Evolutionary conservation across 768 basidiomycete species (phyloP), one percentile per base, ranked within the genome.

Genomic region (Boletus reticuloceps): DNA sequence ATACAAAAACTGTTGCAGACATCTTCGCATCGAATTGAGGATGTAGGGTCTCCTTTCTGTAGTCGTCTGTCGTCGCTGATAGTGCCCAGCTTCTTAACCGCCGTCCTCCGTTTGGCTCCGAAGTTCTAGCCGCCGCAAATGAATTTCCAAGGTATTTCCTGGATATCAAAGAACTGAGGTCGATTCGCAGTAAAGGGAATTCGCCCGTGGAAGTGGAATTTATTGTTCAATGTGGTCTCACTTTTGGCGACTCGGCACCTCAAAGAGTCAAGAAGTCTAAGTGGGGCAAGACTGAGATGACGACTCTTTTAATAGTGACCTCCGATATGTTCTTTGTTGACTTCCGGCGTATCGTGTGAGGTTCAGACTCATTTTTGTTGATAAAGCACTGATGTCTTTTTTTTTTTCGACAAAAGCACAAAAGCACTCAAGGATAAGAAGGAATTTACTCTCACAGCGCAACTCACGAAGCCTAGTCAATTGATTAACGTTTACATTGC

Each of bases 381-480:
- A 50, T 25, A 34, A 39, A 29, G 1, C 19, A 13, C 43, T 65
- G n/a, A 68, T 31, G 9, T 29, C 10, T 37, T 16, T 37, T 25
- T 7, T n/a, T 29, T 51, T 14, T 27, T 48, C 60, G 17, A 43
- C 36, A 9, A 17, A 63, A 94, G 91, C 12, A 92, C 89, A 3
- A 88, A 85, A 60, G 79, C 77, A 6, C 77, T 94, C 50, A 78
- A 72, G 55, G 79, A 81, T 17, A 66, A 72, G 3, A 88, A 84
- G 63, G 77, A 76, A 1, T 91, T 93, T 51, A 75, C 74, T 16
- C 69, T 95, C 20, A 76, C 69, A 1, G 84, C 79, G 1, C 72
- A 78, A 44, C 74, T 97, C 22, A 82, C 75, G 12, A 91, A 85
- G 61, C 89, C 91, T 4, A 93, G 90, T 61, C 91, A 94, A 72